Conservation (phyloP, 192 early-diverging fungal genomes). For the Coemansia biformis region DNA sequence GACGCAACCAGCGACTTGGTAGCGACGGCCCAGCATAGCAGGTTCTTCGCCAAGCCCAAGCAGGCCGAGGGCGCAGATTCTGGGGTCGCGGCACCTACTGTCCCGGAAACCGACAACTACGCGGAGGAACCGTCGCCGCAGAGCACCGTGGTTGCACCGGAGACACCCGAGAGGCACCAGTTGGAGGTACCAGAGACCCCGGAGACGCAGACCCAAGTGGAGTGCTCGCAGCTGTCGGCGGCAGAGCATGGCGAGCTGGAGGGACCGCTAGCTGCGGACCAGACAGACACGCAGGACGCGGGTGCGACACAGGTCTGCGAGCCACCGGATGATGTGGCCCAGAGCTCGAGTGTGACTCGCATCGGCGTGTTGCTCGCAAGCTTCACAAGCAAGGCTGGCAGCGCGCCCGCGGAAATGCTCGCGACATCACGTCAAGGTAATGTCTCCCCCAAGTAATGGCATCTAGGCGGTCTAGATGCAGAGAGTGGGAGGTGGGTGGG, state of each 20-base stretch:
- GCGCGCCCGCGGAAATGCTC: background rate
- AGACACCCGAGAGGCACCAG: too few relatives aligned
- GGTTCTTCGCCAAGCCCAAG: constrained; percentile 21
- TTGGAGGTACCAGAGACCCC: too few relatives aligned
- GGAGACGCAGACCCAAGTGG: too few relatives aligned
- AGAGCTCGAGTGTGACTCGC: background rate
- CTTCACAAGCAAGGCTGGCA: constrained; percentile 3
- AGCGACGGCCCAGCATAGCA: constrained; percentile 19
- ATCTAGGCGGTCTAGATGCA: too few relatives aligned
- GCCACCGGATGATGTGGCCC: background rate
- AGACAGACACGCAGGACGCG: too few relatives aligned
- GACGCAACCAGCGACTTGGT: constrained; percentile 7
- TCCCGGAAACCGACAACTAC: background rate
- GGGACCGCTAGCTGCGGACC: too few relatives aligned
- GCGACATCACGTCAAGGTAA: too few relatives aligned
- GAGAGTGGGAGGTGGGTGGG: too few relatives aligned
- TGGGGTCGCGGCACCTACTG: background rate
- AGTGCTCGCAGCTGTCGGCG: too few relatives aligned
- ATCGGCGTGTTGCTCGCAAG: constrained; percentile 5
- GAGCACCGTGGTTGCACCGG: too few relatives aligned
- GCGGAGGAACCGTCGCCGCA: background rate
- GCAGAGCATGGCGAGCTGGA: too few relatives aligned
- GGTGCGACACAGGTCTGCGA: background rate
- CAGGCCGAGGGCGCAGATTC: background rate
- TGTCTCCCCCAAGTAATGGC: too few relatives aligned